These are phyloP conservation scores for Tulasnella sp. DNA, from an alignment of 768 basidiomycete species.

Conservation along the genomic window DNA sequence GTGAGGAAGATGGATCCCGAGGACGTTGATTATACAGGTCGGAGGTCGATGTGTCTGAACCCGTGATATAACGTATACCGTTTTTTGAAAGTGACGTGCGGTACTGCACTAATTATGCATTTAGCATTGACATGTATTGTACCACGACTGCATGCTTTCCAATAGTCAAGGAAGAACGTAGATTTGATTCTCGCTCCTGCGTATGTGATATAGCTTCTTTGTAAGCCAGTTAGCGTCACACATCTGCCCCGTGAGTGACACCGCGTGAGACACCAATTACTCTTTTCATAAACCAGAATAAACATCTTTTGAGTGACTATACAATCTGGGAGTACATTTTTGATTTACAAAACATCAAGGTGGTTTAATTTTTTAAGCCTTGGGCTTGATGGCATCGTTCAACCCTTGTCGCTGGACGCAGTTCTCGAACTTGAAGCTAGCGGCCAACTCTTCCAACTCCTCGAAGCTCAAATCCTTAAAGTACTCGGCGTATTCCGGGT, in stretches of 20 bases:
- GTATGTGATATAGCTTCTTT: no score
- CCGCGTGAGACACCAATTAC: background rate
- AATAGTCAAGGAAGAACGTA: background rate
- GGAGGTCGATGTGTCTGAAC: conserved; percentile 2
- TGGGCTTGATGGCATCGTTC: conserved; percentile 32
- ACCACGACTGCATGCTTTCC: background rate
- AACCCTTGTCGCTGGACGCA: conserved; percentile 40
- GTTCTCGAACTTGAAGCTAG: conserved; percentile 44
- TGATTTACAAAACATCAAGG: background rate
- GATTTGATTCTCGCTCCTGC: no score
- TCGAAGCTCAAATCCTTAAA: conserved; percentile 38
- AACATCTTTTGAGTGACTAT: background rate
- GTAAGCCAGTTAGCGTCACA: no score
- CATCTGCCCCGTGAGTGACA: no score
- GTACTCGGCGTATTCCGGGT: conserved; percentile 35
- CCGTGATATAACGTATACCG: background rate
- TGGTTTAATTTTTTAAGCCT: background rate
- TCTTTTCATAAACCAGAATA: background rate
- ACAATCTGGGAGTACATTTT: background rate
- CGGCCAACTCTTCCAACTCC: conserved; percentile 43
- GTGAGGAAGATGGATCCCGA: conserved; percentile 1
- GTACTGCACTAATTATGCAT: background rate
- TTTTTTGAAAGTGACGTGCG: no score
- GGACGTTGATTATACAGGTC: conserved; percentile 11
- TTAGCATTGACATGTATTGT: background rate